Evolutionary conservation across 768 basidiomycete genomes (phyloP), one percentile per base, ranked within the genome.

Genomic region (Dioszegia aurantiaca): DNA sequence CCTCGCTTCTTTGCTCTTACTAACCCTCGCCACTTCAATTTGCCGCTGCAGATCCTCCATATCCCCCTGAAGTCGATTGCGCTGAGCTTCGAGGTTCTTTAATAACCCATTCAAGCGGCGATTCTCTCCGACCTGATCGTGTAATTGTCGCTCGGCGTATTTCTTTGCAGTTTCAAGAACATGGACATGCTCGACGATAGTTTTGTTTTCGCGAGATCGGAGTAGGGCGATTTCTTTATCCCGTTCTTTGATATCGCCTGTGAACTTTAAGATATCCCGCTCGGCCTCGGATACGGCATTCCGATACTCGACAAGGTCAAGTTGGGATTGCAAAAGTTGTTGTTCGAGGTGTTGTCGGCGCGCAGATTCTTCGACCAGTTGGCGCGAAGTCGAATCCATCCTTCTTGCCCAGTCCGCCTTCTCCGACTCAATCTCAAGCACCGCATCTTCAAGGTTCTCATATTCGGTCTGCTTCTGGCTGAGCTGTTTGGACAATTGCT

Each of bases 131-230:
- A 88, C 86, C 0, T 91, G 87, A 1, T 89, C 88, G 19, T 81
- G 83, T 16, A 97, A 84, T 70, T 95, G 90, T 37, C 87, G 84
- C 73, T 98, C 94, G 1, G 94, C 93, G 56, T 94, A 86, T 33
- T 86, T 86, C 77, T 97, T 98, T 16, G 94, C 94, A 73, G 93
- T 89, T 74, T 97, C 92, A 11, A 94, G 82, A 27, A 97, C 94
- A 73, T 98, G 87, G 24, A 95, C 90, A 70, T 98, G 94, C 76
- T 98, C 93, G 42, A 98, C 92, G 59, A 95, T 93, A n/a, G 89
- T 95, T 80, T 93, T 97, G 80, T 97, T 90, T 71, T 95, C 76
- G 17, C 77, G 58, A 23, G 88, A 87, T 52, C 88, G 85, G 9
- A 97, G 78, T 63, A 93, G 87, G 63, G 86, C 88, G 62, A 90